A percentile compares a stretch with the other conserved stretches of the same genome.
Conservation (phyloP, 202 grass and related monocot species). For the Zizania palustris region DNA sequence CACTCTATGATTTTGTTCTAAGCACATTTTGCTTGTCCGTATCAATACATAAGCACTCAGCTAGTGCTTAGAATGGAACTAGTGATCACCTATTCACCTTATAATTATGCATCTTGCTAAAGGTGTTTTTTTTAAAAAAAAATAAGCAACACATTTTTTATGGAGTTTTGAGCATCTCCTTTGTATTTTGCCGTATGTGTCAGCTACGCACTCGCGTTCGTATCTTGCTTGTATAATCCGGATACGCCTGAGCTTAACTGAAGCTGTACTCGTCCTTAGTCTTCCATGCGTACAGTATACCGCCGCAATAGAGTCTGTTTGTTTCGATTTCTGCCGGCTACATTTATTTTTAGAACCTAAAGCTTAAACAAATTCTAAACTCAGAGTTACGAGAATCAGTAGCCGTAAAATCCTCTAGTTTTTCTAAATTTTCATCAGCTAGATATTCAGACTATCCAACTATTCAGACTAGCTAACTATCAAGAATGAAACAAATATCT, state of each 20-base stretch:
- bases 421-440: too few species aligned
- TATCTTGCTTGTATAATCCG: constrained; percentile 7
- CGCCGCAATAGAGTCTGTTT: too few species aligned
- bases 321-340: too few species aligned
- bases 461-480: too few species aligned
- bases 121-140: background rate
- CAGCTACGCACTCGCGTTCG: constrained; percentile 36
- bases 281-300: background rate
- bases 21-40: background rate
- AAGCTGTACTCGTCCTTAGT: constrained; percentile 16
- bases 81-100: background rate
- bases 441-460: too few species aligned
- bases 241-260: constrained; percentile 16
- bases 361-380: too few species aligned
- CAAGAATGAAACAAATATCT: too few species aligned
- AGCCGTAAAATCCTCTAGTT: too few species aligned
- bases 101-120: background rate
- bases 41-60: background rate
- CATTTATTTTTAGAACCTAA: too few species aligned
- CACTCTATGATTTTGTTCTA: background rate
- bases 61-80: background rate
- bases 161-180: background rate
- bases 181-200: constrained; percentile 6
- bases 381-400: too few species aligned
- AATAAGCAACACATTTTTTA: background rate